A percentile compares a stretch with the other conserved stretches of the same genome.
phyloP scores from a whole-genome alignment of 768 basidiomycete species.

The Candolleomyces eurysporus region DNA sequence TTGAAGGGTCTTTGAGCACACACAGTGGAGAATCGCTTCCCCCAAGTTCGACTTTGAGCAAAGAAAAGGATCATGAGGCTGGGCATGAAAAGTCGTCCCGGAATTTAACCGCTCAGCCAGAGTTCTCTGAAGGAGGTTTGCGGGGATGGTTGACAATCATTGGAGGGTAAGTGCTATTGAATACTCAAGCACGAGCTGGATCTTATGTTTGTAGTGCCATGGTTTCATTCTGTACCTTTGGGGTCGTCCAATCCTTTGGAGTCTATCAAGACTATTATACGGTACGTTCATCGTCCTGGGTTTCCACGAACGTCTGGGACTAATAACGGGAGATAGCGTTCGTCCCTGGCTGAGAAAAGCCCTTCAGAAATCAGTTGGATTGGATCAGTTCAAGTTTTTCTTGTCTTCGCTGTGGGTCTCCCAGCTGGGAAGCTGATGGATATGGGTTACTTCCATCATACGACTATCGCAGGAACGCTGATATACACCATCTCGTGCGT shows the following conservation, averaged over 20 bases:
- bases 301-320: background rate
- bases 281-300: constrained; percentile 21
- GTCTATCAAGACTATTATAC: constrained; percentile 55
- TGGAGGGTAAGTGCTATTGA: constrained; percentile 38
- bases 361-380: constrained; percentile 49
- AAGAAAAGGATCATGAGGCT: background rate
- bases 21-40: background rate
- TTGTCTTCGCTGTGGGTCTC: constrained; percentile 44
- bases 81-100: background rate
- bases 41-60: background rate
- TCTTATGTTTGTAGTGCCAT: constrained; percentile 17
- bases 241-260: constrained; percentile 48
- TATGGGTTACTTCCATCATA: constrained; percentile 47
- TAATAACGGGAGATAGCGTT: constrained; percentile 22
- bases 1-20: background rate
- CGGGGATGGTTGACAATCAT: constrained; percentile 45
- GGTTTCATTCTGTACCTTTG: constrained; percentile 48
- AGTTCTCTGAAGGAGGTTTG: constrained; percentile 45
- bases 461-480: constrained; percentile 34
- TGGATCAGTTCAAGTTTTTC: constrained; percentile 49
- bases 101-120: constrained; percentile 4
- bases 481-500: constrained; percentile 44
- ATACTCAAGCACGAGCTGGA: constrained; percentile 1
- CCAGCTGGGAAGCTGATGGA: constrained; percentile 47
- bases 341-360: constrained; percentile 34